Base-by-base conservation (phyloP, 352 stramenopile species). In the Phytopythium oedochilum region DNA sequence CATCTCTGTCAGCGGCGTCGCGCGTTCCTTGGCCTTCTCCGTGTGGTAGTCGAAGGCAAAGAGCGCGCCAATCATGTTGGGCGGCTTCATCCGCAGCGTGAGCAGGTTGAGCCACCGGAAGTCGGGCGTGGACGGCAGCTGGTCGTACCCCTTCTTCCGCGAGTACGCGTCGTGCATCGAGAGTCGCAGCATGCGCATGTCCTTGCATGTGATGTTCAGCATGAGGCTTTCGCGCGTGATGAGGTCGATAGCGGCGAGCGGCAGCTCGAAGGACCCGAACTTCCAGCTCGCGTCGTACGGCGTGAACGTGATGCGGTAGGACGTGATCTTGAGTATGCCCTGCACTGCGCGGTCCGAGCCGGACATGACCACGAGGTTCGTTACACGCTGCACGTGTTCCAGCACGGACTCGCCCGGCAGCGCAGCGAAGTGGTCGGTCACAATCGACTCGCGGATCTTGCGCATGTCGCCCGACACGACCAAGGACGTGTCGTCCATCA, bases 131-230 rank as follows among this genome's bases (percentile, higher is more conserved):
- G 75, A 86, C 7, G 81, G 81, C 3, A 88, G 71, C 53, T 90
- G 81, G 45, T 92, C 73, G 66, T 85, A 92, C 1, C 71, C 78
- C 59, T 89, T 91, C 59, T 94, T 92, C 40, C 78, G 71, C 25
- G 83, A 87, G 57, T 92, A 91, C 31, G 82, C 86, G 60, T 94
- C 83, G 62, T 94, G 82, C 83, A 95, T 92, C 1, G 85, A 75
- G 5, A 94, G 75, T 1, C 81, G 80, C 50, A 95, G 58, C 51
- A 80, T 93, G 14, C 83, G 80, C 35, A 92, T 51, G 29, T 95
- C 86, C 53, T 92, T 92, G 64, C 83, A 92, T 9, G 76, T 61
- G 46, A 95, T 88, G 11, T 89, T 50, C 8, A 95, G 65, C 78
- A 92, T 92, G 23, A 95, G 60, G 7, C 82, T 80, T 38, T 95